Percentiles rank a stretch among this genome's conserved stretches.
Evolutionary conservation across 2,329 filamentous ascomycete species (phyloP).

Genomic region (Triangularia setosa): DNA sequence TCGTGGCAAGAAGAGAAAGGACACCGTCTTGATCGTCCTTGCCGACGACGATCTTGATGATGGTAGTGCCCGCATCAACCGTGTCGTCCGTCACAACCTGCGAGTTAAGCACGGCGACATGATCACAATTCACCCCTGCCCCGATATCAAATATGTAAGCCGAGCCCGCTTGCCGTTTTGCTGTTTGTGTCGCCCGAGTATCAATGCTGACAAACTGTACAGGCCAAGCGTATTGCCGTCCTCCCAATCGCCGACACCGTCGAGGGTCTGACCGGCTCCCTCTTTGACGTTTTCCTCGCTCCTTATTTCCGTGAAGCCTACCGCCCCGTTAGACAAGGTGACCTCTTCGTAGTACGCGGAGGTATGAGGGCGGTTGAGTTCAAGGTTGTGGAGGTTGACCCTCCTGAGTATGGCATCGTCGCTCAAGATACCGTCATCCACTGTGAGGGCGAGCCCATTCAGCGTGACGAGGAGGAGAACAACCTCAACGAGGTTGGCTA

Average conservation of each 20-base stretch:
- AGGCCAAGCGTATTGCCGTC: constrained; percentile 98
- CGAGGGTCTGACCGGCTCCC: constrained; percentile 92
- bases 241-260: constrained; percentile 97
- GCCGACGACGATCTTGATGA: constrained; percentile 98
- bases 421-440: constrained; percentile 98
- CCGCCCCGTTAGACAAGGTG: constrained; percentile 92
- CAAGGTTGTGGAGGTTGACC: constrained; percentile 98
- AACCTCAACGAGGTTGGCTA: constrained; percentile 99
- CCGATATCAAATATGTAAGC: constrained; percentile 99
- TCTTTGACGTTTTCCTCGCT: constrained; percentile 98
- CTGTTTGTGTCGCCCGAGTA: not conserved
- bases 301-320: constrained; percentile 99
- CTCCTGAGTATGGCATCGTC: constrained; percentile 97
- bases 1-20: constrained; percentile 99
- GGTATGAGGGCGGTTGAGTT: constrained; percentile 99
- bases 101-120: constrained; percentile 98
- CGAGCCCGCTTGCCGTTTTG: not conserved
- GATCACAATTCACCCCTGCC: constrained; percentile 94
- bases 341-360: constrained; percentile 94
- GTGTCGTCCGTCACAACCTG: constrained; percentile 96
- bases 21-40: constrained; percentile 95
- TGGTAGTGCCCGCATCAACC: constrained; percentile 94
- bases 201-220: not conserved
- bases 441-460: constrained; percentile 92
- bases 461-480: constrained; percentile 98